Conservation (phyloP, 2,329 filamentous ascomycete species). For the Biscogniauxia mediterranea region DNA sequence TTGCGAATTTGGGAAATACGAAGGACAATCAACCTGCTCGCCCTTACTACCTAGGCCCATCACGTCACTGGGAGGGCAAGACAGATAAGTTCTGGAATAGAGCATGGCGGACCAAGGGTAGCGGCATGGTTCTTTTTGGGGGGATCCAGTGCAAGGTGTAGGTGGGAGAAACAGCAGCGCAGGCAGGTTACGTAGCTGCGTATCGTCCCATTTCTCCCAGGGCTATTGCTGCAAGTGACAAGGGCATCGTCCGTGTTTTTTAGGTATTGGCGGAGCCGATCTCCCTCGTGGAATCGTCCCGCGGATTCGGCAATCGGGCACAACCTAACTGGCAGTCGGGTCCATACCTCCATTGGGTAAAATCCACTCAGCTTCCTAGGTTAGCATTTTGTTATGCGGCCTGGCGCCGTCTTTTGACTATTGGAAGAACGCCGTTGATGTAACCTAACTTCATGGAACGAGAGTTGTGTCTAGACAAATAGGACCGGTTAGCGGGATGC, state of each 20-base stretch:
- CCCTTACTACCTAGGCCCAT: slow-evolving; percentile 4
- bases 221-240: slow-evolving; percentile 18
- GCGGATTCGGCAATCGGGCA: slow-evolving; percentile 31
- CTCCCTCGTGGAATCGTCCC: slow-evolving; percentile 25
- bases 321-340: slow-evolving; percentile 26
- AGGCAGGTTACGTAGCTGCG: neutral
- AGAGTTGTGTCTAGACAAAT: slow-evolving; percentile 6
- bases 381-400: slow-evolving; percentile 15
- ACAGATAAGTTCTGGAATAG: slow-evolving; percentile 9
- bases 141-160: neutral
- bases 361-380: slow-evolving; percentile 15
- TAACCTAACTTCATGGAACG: slow-evolving; percentile 21
- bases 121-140: neutral
- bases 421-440: slow-evolving; percentile 17
- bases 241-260: slow-evolving; percentile 16
- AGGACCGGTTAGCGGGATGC: slow-evolving; percentile 5
- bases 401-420: slow-evolving; percentile 18
- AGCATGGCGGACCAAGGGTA: slow-evolving; percentile 14
- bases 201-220: neutral
- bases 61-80: slow-evolving; percentile 8
- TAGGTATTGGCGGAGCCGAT: slow-evolving; percentile 28
- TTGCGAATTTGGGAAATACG: slow-evolving; percentile 22
- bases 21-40: slow-evolving; percentile 12
- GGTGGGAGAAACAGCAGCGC: neutral
- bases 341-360: slow-evolving; percentile 29